A percentile compares a stretch with the other conserved stretches of the same genome.
phyloP scores from a whole-genome alignment of 2,329 filamentous ascomycete species.

The Pseudocercospora fuligena region DNA sequence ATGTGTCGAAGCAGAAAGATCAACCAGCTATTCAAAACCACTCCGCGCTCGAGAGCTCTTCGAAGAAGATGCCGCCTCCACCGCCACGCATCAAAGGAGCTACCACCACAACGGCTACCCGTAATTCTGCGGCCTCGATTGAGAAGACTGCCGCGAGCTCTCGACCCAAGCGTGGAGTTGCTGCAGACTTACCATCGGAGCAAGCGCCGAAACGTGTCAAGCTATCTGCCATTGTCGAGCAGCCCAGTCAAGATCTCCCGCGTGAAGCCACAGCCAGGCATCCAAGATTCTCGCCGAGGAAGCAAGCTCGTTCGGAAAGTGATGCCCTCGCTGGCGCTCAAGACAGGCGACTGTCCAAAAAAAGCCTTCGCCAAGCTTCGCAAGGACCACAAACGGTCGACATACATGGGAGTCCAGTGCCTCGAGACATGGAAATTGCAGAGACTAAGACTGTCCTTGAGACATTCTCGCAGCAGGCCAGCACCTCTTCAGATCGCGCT shows the following conservation, averaged over 20 bases:
- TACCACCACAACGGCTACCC: neutral
- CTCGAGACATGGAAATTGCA: slow-evolving; percentile 31
- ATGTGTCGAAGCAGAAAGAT: neutral
- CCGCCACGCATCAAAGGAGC: slow-evolving; percentile 1
- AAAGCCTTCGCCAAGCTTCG: slow-evolving; percentile 24
- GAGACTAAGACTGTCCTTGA: slow-evolving; percentile 34
- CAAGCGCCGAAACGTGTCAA: slow-evolving; percentile 14
- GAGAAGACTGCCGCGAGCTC: slow-evolving; percentile 2
- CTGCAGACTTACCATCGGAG: neutral
- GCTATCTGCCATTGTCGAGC: slow-evolving; percentile 4
- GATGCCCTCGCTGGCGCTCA: neutral
- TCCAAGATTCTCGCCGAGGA: neutral
- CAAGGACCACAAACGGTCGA: slow-evolving; percentile 37
- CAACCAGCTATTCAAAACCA: neutral
- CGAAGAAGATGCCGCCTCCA: slow-evolving; percentile 3
- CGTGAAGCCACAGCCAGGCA: neutral
- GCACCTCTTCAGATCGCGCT: slow-evolving; percentile 24
- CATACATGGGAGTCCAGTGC: slow-evolving; percentile 38
- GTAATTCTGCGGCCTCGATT: neutral
- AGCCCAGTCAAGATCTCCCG: neutral
- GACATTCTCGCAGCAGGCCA: slow-evolving; percentile 32
- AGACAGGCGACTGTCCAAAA: slow-evolving; percentile 12
- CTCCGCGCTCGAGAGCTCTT: neutral
- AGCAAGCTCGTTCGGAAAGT: neutral
- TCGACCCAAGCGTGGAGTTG: slow-evolving; percentile 10